Base-by-base conservation (phyloP, 2,329 filamentous ascomycete species). In the Parafenestella ontariensis region DNA sequence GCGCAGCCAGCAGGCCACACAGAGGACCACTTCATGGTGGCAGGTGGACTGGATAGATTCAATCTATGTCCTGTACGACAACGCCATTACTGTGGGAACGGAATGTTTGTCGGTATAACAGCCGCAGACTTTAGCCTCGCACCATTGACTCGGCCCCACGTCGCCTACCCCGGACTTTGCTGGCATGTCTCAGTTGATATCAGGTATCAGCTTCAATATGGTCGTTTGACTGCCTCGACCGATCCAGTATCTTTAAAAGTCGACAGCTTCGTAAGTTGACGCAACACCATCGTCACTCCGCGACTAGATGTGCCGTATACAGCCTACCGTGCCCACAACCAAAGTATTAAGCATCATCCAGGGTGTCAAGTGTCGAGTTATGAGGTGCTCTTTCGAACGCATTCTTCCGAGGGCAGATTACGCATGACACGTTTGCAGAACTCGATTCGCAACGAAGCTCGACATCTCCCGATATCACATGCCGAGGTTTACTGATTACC, bases 131-230 rank as follows among this genome's bases (percentile, higher is more conserved):
- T 47, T 31, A 33, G 33, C 31, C 46, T 46, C 37, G 43, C 31
- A 26, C 40, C 26, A 43, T 37, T 45, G 46, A 13, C 41, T 11
- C 47, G 34, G 45, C 49, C 21, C 43, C 46, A 48, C 24, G n/a
- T 40, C 36, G 17, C 33, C 51, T 33, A 41, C 41, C 39, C 39
- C 48, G 52, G 54, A 47, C 21, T 48, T 48, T 39, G 55, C 52
- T 58, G 58, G 56, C 53, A 58, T 55, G 58, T 65, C 59, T 61
- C 56, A 59, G 34, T 44, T 40, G 31, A 53, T 24, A 58, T 5
- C 52, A 40, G 50, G 31, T 17, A 18, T 43, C n/a, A 29, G 20
- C 7, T 28, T 17, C 43, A n/a, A 31, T n/a, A n/a, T 40, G 23
- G 17, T 47, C 29, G 23, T 21, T 33, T 28, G 21, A 47, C 23